Percentiles rank a stretch among this genome's conserved stretches.
Conservation (phyloP, 441 rosid genomes). For the Corymbia calophylla region DNA sequence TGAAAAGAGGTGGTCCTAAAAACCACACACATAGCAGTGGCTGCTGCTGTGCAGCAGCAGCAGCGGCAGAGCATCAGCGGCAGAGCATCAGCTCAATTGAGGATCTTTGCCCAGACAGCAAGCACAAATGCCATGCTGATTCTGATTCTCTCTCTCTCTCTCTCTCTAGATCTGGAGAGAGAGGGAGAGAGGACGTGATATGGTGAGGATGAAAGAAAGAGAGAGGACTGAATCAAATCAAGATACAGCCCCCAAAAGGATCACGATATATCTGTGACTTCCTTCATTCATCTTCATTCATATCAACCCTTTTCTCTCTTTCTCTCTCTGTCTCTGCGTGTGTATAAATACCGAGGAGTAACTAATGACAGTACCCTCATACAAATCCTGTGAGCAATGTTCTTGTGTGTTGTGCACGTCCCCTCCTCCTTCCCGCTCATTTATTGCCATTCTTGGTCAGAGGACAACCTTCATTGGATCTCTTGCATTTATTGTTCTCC, state of each 20-base stretch:
- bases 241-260: slow-evolving; percentile 33
- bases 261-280: slow-evolving; percentile 68
- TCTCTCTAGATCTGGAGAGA: not conserved
- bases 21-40: not conserved
- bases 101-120: not conserved
- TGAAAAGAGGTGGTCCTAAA: not conserved
- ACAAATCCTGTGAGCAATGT: slow-evolving; percentile 23
- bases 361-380: slow-evolving; percentile 12
- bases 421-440: not conserved
- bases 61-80: not conserved
- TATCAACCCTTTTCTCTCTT: not conserved
- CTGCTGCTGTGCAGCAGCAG: not conserved
- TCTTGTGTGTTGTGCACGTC: not conserved
- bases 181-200: not conserved
- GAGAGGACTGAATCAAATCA: slow-evolving; percentile 34
- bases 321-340: not conserved
- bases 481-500: not conserved
- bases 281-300: slow-evolving; percentile 8
- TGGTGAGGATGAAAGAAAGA: not conserved
- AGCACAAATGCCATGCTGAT: not conserved
- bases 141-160: not conserved
- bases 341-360: not conserved
- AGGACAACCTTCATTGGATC: not conserved
- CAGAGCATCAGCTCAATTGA: not conserved
- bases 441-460: slow-evolving; percentile 5